A percentile compares a stretch with the other conserved stretches of the same genome.
Conservation (phyloP, 768 basidiomycete genomes). For the Kwoniella pini region DNA sequence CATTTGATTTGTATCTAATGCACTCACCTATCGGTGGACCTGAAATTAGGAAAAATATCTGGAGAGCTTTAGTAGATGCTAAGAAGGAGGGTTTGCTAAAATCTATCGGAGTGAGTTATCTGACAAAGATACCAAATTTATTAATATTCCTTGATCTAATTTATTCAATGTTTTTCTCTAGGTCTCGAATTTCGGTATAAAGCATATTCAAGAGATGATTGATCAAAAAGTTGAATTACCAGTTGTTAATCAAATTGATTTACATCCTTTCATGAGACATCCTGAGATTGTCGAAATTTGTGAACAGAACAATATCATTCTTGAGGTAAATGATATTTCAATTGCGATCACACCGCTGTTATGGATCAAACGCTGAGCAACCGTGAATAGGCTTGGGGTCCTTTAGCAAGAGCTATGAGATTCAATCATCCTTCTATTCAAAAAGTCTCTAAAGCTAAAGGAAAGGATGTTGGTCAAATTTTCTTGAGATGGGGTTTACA, state of each 20-base stretch:
- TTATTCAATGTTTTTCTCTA: not conserved
- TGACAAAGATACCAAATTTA: too few relatives aligned
- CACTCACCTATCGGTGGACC: slow-evolving; percentile 69
- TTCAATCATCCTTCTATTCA: slow-evolving; percentile 64
- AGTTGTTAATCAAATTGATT: slow-evolving; percentile 63
- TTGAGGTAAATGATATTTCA: slow-evolving; percentile 60
- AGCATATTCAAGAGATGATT: slow-evolving; percentile 64
- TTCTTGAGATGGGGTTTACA: slow-evolving; percentile 83
- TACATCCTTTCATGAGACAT: slow-evolving; percentile 72
- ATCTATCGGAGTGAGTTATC: slow-evolving; percentile 69
- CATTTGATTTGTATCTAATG: slow-evolving; percentile 70
- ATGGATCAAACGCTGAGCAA: too few relatives aligned
- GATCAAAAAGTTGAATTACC: slow-evolving; percentile 60
- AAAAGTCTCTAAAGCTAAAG: slow-evolving; percentile 61
- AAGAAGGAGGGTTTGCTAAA: slow-evolving; percentile 64
- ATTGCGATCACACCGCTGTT: not conserved
- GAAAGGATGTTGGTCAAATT: slow-evolving; percentile 65
- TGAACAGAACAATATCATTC: slow-evolving; percentile 61
- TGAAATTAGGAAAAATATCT: slow-evolving; percentile 63
- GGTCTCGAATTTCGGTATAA: slow-evolving; percentile 57
- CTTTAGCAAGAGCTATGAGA: slow-evolving; percentile 67
- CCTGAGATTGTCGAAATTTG: slow-evolving; percentile 66
- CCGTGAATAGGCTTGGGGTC: slow-evolving; percentile 67
- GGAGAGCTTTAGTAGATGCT: slow-evolving; percentile 68
- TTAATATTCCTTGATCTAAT: too few relatives aligned